phyloP scores from a whole-genome alignment of 2,329 filamentous ascomycete genomes.

The Lasiodiplodia theobromae region DNA sequence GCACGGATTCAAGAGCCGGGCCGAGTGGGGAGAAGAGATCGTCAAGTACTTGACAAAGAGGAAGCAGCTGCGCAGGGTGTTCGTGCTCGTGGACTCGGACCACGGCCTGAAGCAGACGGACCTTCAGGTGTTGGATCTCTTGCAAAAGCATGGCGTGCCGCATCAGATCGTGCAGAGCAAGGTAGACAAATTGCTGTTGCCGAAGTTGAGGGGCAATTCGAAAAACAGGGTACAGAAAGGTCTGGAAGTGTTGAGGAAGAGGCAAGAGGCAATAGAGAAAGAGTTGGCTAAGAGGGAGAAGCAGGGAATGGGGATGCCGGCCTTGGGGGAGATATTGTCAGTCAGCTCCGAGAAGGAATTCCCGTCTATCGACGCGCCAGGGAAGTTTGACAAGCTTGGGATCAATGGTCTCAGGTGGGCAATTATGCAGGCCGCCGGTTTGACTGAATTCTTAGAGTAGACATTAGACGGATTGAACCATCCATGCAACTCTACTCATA shows the following conservation, averaged over 20 bases:
- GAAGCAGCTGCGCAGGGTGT: conserved; percentile 68
- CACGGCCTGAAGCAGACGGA: conserved; percentile 71
- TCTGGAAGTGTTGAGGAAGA: conserved; percentile 21
- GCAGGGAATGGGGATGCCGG: conserved; percentile 39
- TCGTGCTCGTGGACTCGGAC: conserved; percentile 68
- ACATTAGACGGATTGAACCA: neutral
- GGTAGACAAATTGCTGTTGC: conserved; percentile 63
- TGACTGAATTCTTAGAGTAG: conserved; percentile 39
- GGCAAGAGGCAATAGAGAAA: neutral
- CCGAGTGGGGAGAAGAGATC: conserved; percentile 71
- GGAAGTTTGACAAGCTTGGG: conserved; percentile 56
- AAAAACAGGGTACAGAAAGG: conserved; percentile 39
- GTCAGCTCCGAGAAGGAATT: conserved; percentile 59
- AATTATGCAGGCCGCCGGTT: conserved; percentile 66
- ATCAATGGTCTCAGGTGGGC: conserved; percentile 70
- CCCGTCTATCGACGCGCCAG: conserved; percentile 48
- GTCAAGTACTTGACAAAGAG: conserved; percentile 70
- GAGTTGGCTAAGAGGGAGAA: conserved; percentile 37
- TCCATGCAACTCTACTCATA: neutral
- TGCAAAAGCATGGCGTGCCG: conserved; percentile 64
- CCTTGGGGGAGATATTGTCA: conserved; percentile 66
- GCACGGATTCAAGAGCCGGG: conserved; percentile 68
- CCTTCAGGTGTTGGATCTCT: conserved; percentile 61
- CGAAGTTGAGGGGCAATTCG: conserved; percentile 36
- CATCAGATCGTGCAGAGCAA: conserved; percentile 74